Evolutionary conservation across 2,329 filamentous ascomycete species (phyloP), one percentile per base, ranked within the genome.

Genomic region (Microcyclospora tardicrescens): DNA sequence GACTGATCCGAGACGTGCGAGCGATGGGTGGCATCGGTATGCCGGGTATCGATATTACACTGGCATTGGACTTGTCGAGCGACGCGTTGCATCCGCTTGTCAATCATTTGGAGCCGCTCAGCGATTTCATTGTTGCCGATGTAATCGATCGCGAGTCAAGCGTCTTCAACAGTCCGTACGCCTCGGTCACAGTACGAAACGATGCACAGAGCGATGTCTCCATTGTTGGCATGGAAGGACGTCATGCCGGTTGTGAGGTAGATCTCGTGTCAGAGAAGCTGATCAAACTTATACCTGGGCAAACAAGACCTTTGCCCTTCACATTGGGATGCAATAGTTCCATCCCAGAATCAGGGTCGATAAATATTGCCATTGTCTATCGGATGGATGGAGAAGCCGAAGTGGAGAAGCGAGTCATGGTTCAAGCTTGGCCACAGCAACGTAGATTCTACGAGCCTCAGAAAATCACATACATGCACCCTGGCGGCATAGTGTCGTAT

Each of bases 1-100:
- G 72, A 19, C 56, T 75, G 4, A 58, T 71, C 12, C 63, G 72
- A 45, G 73, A 77, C 57, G 68, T 75, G n/a, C 61, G 73, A 41
- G 65, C 68, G 6, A 67, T 73, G 53, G 72, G 72, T 30, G 72
- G 67, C 5, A 57, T 66, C 27, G 62, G 59, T n/a, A 56, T 62
- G 16, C 69, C 71, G 6, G 61, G 47, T 2, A 57, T 74, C 12
- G 58, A 63, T 15, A 55, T 72, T 24, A 52, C 52, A 2, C 40
- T 71, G 24, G 53, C 58, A 36, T 53, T 57, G 14, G 44, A 56
- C 37, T 33, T 55, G 27, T 49, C 54, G 5, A 41, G 46, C 28
- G 49, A 47, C 12, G 38, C 41, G 10, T 40, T 67, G 19, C 50
- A 50, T 14, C 41, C 62, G 10, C 24, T 33, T 3, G 16, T 29